A percentile compares a stretch with the other conserved stretches of the same genome.
These are phyloP conservation scores for Zoysia matrella DNA, from an alignment of 202 grass and related monocot species.

Conservation along the genomic window DNA sequence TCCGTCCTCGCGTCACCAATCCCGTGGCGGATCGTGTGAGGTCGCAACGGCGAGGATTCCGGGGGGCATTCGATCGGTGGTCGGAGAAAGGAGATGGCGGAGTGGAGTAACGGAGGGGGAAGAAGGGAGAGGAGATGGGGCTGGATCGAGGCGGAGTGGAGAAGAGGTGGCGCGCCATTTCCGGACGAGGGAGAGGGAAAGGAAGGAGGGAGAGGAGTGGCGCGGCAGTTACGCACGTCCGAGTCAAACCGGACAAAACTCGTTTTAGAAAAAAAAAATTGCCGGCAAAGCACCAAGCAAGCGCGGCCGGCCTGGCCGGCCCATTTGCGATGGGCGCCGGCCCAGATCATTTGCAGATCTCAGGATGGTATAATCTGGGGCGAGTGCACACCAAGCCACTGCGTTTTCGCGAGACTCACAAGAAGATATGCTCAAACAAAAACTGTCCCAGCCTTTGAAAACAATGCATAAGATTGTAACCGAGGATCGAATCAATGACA, in stretches of 20 bases:
- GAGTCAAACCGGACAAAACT: background rate
- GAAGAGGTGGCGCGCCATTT: constrained; percentile 69
- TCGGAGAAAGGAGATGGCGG: background rate
- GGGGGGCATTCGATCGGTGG: constrained; percentile 28
- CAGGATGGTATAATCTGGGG: background rate
- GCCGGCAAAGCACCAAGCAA: background rate
- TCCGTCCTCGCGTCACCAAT: constrained; percentile 26
- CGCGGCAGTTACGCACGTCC: constrained; percentile 51
- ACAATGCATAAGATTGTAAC: background rate
- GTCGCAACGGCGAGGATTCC: constrained; percentile 7
- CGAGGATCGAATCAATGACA: background rate
- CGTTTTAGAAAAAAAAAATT: background rate
- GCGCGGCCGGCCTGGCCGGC: background rate
- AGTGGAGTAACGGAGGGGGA: constrained; percentile 43
- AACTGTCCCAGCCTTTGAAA: background rate
- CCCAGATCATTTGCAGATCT: background rate
- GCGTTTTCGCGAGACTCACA: background rate
- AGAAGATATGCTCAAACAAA: background rate
- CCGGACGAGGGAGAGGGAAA: too few species aligned
- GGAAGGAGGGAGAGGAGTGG: constrained; percentile 11
- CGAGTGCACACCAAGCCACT: background rate
- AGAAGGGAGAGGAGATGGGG: constrained; percentile 1
- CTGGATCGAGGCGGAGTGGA: constrained; percentile 39
- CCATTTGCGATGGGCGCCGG: too few species aligned
- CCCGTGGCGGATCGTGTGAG: constrained; percentile 21